A percentile compares a stretch with the other conserved stretches of the same genome.
Evolutionary conservation across 345 rosid species (phyloP).

Genomic region (Erodium maritimum): DNA sequence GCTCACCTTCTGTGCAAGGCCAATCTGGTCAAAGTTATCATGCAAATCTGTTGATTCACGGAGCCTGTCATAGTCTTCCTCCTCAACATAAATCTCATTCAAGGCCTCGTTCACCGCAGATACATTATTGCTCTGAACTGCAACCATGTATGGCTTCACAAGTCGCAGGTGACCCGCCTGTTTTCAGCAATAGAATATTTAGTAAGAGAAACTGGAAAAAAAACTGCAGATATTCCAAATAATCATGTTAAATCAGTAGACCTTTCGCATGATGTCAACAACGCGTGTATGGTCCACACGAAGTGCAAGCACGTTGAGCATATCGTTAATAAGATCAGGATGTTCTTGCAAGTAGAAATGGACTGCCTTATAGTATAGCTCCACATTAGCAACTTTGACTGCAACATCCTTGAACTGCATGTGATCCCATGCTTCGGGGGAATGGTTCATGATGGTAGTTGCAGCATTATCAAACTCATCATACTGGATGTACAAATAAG

Average conservation of each 20-base stretch:
- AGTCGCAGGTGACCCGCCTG: slow-evolving; percentile 44
- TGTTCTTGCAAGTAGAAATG: slow-evolving; percentile 98
- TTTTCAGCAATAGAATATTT: slow-evolving; percentile 1
- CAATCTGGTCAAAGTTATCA: slow-evolving; percentile 45
- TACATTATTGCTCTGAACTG: slow-evolving; percentile 45
- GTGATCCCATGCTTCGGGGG: slow-evolving; percentile 99
- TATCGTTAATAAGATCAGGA: slow-evolving; percentile 86
- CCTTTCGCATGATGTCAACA: slow-evolving; percentile 97
- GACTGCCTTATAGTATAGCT: slow-evolving; percentile 90
- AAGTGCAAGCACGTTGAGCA: slow-evolving; percentile 87
- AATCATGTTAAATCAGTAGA: slow-evolving; percentile 6
- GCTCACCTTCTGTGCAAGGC: slow-evolving; percentile 42
- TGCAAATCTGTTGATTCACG: slow-evolving; percentile 45
- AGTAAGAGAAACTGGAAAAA: background rate
- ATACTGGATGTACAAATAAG: slow-evolving; percentile 78
- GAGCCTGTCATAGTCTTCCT: slow-evolving; percentile 41
- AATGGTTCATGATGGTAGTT: slow-evolving; percentile 95
- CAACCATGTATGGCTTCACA: slow-evolving; percentile 48
- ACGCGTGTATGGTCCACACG: slow-evolving; percentile 95
- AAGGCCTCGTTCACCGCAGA: slow-evolving; percentile 45
- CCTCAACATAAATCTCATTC: slow-evolving; percentile 43
- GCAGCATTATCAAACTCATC: slow-evolving; percentile 99
- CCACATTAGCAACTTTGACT: slow-evolving; percentile 92
- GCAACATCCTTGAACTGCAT: slow-evolving; percentile 93
- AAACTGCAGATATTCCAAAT: background rate